Evolutionary conservation across 164 flowering plant species (phyloP).

Genomic region (Aristolochia fimbriata): DNA sequence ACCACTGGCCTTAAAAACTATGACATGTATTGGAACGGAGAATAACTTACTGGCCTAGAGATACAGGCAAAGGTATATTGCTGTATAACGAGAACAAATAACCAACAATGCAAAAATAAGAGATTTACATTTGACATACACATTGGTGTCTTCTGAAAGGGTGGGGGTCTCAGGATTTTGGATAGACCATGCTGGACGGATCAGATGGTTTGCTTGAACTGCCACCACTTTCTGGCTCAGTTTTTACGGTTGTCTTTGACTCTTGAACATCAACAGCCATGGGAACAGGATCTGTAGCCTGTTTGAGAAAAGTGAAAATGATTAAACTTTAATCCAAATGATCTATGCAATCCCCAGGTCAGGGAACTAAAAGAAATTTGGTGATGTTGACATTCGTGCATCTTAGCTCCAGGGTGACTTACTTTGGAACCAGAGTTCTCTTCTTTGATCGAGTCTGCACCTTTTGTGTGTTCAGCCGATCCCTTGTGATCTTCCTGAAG

Average conservation of each 20-base stretch:
- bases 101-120: too few relatives aligned
- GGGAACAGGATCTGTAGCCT: constrained; percentile 24
- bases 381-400: neutral
- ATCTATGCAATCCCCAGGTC: too few relatives aligned
- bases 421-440: constrained; percentile 33
- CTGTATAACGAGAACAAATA: too few relatives aligned
- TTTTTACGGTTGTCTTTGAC: constrained; percentile 6
- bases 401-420: neutral
- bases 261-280: constrained; percentile 22
- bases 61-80: too few relatives aligned
- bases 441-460: constrained; percentile 16
- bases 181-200: neutral
- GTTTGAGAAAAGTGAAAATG: constrained; percentile 4
- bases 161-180: constrained; percentile 3
- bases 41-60: too few relatives aligned
- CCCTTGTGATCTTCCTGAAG: constrained; percentile 33
- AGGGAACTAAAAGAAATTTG: too few relatives aligned
- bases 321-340: neutral
- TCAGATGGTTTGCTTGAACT: constrained; percentile 6
- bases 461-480: constrained; percentile 21
- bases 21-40: too few relatives aligned
- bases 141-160: neutral
- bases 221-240: constrained; percentile 19
- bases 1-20: too few relatives aligned
- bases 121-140: too few relatives aligned